A percentile compares a stretch with the other conserved stretches of the same genome.
phyloP scores from a whole-genome alignment of 306 rosid genomes.

The Medicago truncatula region MtrunA17r5.0-ANR NC_053044.1:8000001-8000500 shows the following conservation, averaged over 20 bases:
- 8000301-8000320: background rate
- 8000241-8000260: constrained; percentile 21
- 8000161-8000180: constrained; percentile 11
- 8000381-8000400: constrained; percentile 20
- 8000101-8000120: constrained; percentile 7
- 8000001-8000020: constrained; percentile 15
- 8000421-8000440: background rate
- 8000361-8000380: constrained; percentile 19
- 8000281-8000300: constrained; percentile 1
- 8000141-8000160: constrained; percentile 2
- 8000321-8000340: constrained; percentile 9
- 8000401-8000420: background rate
- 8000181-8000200: constrained; percentile 12
- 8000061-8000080: constrained; percentile 14
- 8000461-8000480: background rate
- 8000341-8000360: background rate
- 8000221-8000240: constrained; percentile 22
- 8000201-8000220: constrained; percentile 8
- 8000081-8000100: constrained; percentile 10
- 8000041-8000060: constrained; percentile 15
- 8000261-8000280: background rate
- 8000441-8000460: background rate
- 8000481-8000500: background rate
- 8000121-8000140: background rate
- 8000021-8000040: constrained; percentile 21